Base-by-base conservation (phyloP, 441 rosid species). In the Euphorbia corollata region DNA sequence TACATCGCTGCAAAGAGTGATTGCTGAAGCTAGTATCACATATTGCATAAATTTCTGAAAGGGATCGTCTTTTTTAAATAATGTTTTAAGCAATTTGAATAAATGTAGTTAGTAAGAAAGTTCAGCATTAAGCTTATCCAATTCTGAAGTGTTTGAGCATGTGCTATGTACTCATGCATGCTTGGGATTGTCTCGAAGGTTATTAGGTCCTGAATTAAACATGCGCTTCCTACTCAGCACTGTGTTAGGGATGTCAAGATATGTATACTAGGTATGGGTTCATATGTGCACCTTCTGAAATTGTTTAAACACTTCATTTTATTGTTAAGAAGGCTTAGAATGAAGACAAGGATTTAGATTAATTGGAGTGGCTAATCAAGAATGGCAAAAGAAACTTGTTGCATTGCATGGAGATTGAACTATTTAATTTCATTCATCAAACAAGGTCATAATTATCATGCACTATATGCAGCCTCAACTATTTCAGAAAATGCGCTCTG, bases 401-500 rank as follows among this genome's bases (percentile, higher is more conserved):
- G 6, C n/a, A 32, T 67, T 34, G 6, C n/a, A 32, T 12, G 13
- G 0, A 24, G 41, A n/a, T 12, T 18, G 39, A 61, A 39, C 55
- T 11, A 1, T 22, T 36, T 36, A 36, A 36, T 18, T 15, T 22
- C 5, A 8, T 55, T 45, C 20, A 53, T 16, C 48, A 41, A 43
- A n/a, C 61, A 57, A 4, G 39, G 30, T 5, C 59, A 45, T 23
- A 3, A 8, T 57, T 57, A 67, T 58, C 51, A 11, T 45, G 20
- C 41, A 45, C 27, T 59, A 12, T 45, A 62, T 79, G 82, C 86
- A 88, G 94, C 94, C 94, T 67, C 85, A 84, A 72, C 70, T 83
- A 65, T 88, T 86, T 64, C 76, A 61, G 64, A 84, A 81, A 76
- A 80, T 88, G 83, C 83, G 89, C 48, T 83, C 84, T 67, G 87